These are phyloP conservation scores for Marasmius sp. DNA, from an alignment of 1,284 basidiomycete genomes.

Conservation along the genomic window DNA sequence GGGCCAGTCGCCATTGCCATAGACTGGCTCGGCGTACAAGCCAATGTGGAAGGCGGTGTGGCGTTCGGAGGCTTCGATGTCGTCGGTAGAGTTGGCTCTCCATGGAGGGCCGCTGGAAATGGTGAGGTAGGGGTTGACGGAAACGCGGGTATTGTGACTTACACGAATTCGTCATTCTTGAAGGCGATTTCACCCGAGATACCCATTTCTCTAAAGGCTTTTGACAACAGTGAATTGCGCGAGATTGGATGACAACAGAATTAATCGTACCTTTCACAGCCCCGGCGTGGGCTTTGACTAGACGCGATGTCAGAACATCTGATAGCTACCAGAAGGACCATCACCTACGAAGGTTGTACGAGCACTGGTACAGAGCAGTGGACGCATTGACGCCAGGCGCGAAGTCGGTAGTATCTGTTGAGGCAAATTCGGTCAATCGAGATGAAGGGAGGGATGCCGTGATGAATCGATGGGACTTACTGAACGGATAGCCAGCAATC, in stretches of 20 bases:
- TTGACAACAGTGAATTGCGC: not conserved
- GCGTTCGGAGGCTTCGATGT: conserved; percentile 42
- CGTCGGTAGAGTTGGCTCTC: conserved; percentile 43
- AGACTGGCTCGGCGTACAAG: conserved; percentile 43
- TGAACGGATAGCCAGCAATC: conserved; percentile 40
- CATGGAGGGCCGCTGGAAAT: conserved; percentile 40
- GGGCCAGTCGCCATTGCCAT: conserved; percentile 48
- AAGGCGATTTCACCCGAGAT: conserved; percentile 47
- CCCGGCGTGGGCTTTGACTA: conserved; percentile 47
- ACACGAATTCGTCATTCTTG: conserved; percentile 50
- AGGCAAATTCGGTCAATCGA: conserved; percentile 24
- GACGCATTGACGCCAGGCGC: conserved; percentile 40
- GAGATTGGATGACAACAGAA: not conserved
- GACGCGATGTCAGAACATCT: not conserved
- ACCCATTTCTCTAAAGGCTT: conserved; percentile 44
- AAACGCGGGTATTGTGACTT: conserved; percentile 11
- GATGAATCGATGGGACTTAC: conserved; percentile 24
- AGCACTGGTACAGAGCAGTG: conserved; percentile 41
- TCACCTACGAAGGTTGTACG: conserved; percentile 41
- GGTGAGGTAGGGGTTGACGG: not conserved
- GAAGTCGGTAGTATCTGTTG: conserved; percentile 12
- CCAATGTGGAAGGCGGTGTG: conserved; percentile 48
- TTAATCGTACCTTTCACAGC: conserved; percentile 40
- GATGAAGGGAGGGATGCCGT: not conserved
- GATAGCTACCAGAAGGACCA: not conserved